These are phyloP conservation scores for Fusarium sp. DNA, from an alignment of 2,329 filamentous ascomycete species.

Conservation along the genomic window DNA sequence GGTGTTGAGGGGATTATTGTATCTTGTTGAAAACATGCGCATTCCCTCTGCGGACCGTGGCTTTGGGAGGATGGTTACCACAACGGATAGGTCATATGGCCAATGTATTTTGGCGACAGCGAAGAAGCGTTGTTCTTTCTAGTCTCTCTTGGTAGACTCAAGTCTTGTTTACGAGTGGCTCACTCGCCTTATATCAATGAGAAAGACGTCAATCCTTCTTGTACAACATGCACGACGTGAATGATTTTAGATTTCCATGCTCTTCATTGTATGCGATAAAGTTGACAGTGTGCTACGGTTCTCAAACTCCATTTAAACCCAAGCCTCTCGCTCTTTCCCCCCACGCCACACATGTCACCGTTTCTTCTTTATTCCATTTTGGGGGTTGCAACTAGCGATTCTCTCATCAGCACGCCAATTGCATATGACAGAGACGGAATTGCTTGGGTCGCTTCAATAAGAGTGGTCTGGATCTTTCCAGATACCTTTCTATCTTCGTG, in stretches of 20 bases:
- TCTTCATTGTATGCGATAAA: not conserved
- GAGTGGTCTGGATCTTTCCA: not conserved
- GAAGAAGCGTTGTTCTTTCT: conserved; percentile 36
- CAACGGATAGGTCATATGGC: conserved; percentile 28
- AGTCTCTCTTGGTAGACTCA: conserved; percentile 31
- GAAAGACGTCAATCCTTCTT: conserved; percentile 37
- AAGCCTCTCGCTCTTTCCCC: not conserved
- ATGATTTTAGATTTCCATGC: not conserved
- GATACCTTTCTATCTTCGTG: not conserved
- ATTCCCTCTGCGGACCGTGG: conserved; percentile 17
- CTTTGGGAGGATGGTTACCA: conserved; percentile 20
- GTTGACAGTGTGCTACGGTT: not conserved
- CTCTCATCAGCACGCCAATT: no score
- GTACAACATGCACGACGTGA: not conserved
- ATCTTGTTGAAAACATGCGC: conserved; percentile 26
- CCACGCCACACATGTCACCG: conserved; percentile 26
- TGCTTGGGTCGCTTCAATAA: not conserved
- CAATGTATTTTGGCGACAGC: conserved; percentile 35
- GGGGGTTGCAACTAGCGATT: not conserved
- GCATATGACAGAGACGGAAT: not conserved
- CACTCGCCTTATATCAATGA: conserved; percentile 34
- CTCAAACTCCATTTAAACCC: not conserved
- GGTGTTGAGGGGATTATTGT: conserved; percentile 18
- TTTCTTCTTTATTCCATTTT: conserved; percentile 10
- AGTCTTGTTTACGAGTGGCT: conserved; percentile 23